Evolutionary conservation across 345 rosid genomes (phyloP).

Genomic region (Salix arbutifolia): DNA sequence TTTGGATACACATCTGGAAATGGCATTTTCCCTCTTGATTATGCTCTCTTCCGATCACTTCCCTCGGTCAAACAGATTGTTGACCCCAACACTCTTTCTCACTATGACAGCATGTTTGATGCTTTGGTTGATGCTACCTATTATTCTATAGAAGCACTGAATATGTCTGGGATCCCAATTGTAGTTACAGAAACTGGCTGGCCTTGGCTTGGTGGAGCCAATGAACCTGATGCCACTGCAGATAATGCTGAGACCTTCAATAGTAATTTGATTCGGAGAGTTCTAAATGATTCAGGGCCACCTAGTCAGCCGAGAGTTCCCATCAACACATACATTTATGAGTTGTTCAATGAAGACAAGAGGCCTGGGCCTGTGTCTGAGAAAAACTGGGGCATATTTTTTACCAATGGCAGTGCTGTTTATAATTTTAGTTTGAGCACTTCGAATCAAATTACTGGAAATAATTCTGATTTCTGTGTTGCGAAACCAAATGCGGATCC

Average conservation of each 20-base stretch:
- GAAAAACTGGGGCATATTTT: slow-evolving; percentile 82
- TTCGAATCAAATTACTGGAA: slow-evolving; percentile 29
- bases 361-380: slow-evolving; percentile 69
- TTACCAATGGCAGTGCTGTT: slow-evolving; percentile 67
- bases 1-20: slow-evolving; percentile 77
- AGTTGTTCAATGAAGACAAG: slow-evolving; percentile 85
- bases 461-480: slow-evolving; percentile 66
- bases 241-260: slow-evolving; percentile 76
- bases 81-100: slow-evolving; percentile 92
- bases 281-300: slow-evolving; percentile 79
- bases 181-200: slow-evolving; percentile 93
- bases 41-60: slow-evolving; percentile 70
- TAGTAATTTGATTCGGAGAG: slow-evolving; percentile 64
- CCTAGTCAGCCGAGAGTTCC: slow-evolving; percentile 72
- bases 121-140: slow-evolving; percentile 98
- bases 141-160: slow-evolving; percentile 70
- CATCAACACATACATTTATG: slow-evolving; percentile 73
- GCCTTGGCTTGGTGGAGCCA: slow-evolving; percentile 84
- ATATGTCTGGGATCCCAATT: slow-evolving; percentile 66
- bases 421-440: slow-evolving; percentile 55
- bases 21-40: slow-evolving; percentile 88
- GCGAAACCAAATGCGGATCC: slow-evolving; percentile 67
- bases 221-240: slow-evolving; percentile 69
- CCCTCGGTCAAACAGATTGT: slow-evolving; percentile 86
- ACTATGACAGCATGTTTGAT: slow-evolving; percentile 92